phyloP scores from a whole-genome alignment of 768 basidiomycete species.

The Pleurotus ostreatus region DNA sequence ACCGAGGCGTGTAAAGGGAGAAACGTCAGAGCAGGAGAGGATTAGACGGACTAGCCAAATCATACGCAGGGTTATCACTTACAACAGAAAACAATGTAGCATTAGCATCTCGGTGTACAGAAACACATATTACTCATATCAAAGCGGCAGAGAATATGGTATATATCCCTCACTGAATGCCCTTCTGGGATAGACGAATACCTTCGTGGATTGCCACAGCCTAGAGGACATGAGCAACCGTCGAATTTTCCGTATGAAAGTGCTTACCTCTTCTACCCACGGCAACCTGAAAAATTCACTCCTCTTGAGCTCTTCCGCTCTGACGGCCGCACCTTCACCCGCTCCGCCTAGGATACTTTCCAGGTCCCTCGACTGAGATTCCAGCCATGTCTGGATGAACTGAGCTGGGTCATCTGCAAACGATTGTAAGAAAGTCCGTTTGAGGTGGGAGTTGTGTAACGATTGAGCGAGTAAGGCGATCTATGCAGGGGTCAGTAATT shows the following conservation, averaged over 20 bases:
- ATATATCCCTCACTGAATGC: not conserved
- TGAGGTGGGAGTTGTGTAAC: slow-evolving; percentile 81
- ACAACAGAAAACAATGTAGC: not conserved
- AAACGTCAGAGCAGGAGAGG: no score
- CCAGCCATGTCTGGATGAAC: slow-evolving; percentile 88
- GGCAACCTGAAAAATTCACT: slow-evolving; percentile 90
- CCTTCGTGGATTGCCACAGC: slow-evolving; percentile 87
- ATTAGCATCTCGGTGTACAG: not conserved
- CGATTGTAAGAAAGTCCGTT: slow-evolving; percentile 78
- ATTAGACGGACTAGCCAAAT: no score
- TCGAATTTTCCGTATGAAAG: slow-evolving; percentile 6
- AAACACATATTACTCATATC: not conserved
- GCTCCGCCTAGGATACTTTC: slow-evolving; percentile 87
- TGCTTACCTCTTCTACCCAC: slow-evolving; percentile 75
- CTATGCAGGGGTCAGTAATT: slow-evolving; percentile 29
- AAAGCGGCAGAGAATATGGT: not conserved
- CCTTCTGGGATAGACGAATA: not conserved
- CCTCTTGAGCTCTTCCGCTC: slow-evolving; percentile 84
- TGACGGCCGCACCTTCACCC: slow-evolving; percentile 69
- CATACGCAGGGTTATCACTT: no score
- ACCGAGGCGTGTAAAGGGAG: no score
- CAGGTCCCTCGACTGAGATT: slow-evolving; percentile 87
- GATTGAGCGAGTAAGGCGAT: slow-evolving; percentile 83
- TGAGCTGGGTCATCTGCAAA: slow-evolving; percentile 76
- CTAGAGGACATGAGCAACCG: slow-evolving; percentile 25